phyloP scores from a whole-genome alignment of 768 basidiomycete genomes.

The Ramaria rubella region DNA sequence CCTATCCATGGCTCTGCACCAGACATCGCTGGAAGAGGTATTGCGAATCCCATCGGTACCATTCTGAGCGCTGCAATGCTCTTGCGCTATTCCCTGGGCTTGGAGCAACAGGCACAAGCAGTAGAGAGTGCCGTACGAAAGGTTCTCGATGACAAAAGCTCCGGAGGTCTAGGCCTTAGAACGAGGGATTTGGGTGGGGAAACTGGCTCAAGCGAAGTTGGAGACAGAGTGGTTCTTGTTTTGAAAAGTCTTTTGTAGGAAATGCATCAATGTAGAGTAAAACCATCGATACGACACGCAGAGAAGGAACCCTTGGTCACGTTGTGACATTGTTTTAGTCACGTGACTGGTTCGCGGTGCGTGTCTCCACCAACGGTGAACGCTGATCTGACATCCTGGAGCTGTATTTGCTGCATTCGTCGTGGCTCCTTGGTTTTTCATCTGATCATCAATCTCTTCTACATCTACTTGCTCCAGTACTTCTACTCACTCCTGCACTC shows the following conservation, averaged over 20 bases:
- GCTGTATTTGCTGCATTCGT: not conserved
- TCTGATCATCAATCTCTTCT: not conserved
- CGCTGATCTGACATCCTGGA: not conserved
- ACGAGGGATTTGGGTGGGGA: constrained; percentile 86
- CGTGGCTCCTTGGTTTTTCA: not conserved
- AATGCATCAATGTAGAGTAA: not conserved
- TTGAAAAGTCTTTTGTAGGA: constrained; percentile 49
- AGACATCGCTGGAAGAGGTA: constrained; percentile 89
- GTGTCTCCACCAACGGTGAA: not conserved
- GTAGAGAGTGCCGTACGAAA: constrained; percentile 89
- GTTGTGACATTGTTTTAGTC: not conserved
- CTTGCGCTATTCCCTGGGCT: constrained; percentile 87
- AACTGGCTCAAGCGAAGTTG: constrained; percentile 68
- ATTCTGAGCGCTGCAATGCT: constrained; percentile 93
- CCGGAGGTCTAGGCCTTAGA: constrained; percentile 71
- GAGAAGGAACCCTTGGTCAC: not conserved
- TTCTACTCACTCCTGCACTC: not conserved
- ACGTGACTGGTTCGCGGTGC: constrained; percentile 5
- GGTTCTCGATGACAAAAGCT: constrained; percentile 64
- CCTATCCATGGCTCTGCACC: constrained; percentile 95
- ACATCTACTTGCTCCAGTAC: not conserved
- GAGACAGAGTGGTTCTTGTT: constrained; percentile 73
- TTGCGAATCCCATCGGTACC: constrained; percentile 92
- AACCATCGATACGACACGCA: not conserved
- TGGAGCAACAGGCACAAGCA: constrained; percentile 75